Evolutionary conservation across 306 rosid species (phyloP), one percentile per base, ranked within the genome.

Genomic region (Dalbergia oliveri): DNA sequence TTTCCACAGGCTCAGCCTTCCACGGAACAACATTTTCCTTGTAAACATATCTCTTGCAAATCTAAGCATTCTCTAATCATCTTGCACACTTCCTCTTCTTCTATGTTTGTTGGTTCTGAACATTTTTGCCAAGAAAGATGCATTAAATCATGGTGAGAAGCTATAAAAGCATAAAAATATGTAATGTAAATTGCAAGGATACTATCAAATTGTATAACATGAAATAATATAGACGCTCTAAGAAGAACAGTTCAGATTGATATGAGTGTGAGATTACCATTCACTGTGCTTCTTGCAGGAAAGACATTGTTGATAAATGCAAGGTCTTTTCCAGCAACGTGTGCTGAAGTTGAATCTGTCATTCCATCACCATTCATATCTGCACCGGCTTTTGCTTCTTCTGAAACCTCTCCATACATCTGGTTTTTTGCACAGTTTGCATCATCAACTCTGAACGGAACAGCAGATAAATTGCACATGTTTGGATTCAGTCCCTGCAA

Each of bases 71-170:
- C 89, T 73, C 79, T 70, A 63, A 86, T 62, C 87, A 83, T 83
- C 76, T 80, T 80, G 83, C 87, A 76, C 12, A 83, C 89, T 80
- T 86, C 89, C 72, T 86, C 85, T 41, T 86, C 89, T 80, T 86
- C 87, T 47, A 80, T 61, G 76, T 76, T 86, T 66, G 73, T 53
- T 9, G 85, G 70, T 79, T 80, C 89, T 86, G 81, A 72, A 83
- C 50, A 54, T 13, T 37, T 81, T 76, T 50, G 60, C 35, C 39
- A 69, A 66, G 57, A 75, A 34, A 10, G 78, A 69, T 73, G 62
- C 51, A 80, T 72, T 39, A 83, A 15, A 86, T 16, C 50, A 26
- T 18, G n/a, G 50, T 16, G 19, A 18, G 10, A 54, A 54, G 9
- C 23, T n/a, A 54, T 54, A 54, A n/a, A 54, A 62, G 66, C 26